Evolutionary conservation across 176 grass and related monocot genomes (phyloP), one percentile per base, ranked within the genome.

Genomic region (Bromus sterilis): DNA sequence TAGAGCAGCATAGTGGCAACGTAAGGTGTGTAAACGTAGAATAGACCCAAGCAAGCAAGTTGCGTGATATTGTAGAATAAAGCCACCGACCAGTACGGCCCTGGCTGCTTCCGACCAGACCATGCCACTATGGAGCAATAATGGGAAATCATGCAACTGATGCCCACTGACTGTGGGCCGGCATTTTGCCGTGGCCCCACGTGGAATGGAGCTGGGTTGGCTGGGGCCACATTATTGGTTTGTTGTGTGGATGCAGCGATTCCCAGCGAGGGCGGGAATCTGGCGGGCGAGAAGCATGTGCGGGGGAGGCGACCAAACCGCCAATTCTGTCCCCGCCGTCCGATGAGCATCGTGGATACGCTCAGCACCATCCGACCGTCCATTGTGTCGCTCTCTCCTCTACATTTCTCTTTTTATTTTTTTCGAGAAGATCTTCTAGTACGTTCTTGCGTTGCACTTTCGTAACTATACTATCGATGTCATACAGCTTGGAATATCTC

Each of bases 31-130:
- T 53, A 53, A 53, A 53, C 18, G n/a, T 53, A 53, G 18, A 20
- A 53, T 21, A 59, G 5, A 66, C 20, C 11, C 21, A 4, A 33
- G 12, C 21, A 4, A 33, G 12, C 86, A 75, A 89, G 18, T 89
- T 89, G 87, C 74, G 32, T 29, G 49, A 6, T 30, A 60, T 2
- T 6, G 12, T 9, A 56, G 66, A 74, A 53, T 64, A 69, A 84
- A 29, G 0, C 5, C 82, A 69, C 82, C 87, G 87, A 84, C 87
- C 87, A 89, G 81, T 80, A 89, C 87, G 82, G 76, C 78, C 78
- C 13, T 36, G 85, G 68, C 25, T 16, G 56, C 60, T n/a, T 48
- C 62, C 46, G 24, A 36, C 16, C 63, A 39, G 66, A 25, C 75
- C 80, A 28, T n/a, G 63, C 79, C 5, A 32, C 35, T 25, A 15